Conservation (phyloP, 371 early-diverging fungal genomes). For the Mucor racemosus region DNA sequence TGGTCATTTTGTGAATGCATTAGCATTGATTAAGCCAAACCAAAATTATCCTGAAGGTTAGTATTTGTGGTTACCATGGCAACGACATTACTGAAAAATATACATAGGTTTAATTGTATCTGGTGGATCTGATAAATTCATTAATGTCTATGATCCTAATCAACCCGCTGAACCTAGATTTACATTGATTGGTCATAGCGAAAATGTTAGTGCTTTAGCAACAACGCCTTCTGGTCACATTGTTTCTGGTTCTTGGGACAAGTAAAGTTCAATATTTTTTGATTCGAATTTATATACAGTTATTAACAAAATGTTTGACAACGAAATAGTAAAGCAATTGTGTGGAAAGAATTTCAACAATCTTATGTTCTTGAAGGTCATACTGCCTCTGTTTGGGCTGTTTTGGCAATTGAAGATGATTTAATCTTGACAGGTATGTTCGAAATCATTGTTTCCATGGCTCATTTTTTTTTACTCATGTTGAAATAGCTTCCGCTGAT, state of each 20-base stretch:
- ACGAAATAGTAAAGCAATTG: slow-evolving; percentile 38
- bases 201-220: slow-evolving; percentile 85
- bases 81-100: not conserved
- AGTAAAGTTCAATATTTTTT: slow-evolving; percentile 51
- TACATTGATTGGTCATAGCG: slow-evolving; percentile 83
- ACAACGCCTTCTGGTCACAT: slow-evolving; percentile 69
- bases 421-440: slow-evolving; percentile 79
- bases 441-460: not conserved
- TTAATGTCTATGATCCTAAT: slow-evolving; percentile 78
- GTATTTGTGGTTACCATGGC: not conserved
- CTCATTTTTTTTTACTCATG: not conserved
- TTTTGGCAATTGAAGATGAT: slow-evolving; percentile 69
- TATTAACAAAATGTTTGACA: too few relatives aligned
- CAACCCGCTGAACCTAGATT: slow-evolving; percentile 63
- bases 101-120: slow-evolving; percentile 78
- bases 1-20: slow-evolving; percentile 80
- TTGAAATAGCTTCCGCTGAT: slow-evolving; percentile 85
- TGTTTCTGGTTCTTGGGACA: slow-evolving; percentile 97
- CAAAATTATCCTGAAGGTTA: slow-evolving; percentile 69
- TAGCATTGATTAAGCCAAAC: slow-evolving; percentile 68
- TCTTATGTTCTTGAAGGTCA: slow-evolving; percentile 81
- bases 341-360: slow-evolving; percentile 86
- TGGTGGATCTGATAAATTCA: slow-evolving; percentile 84
- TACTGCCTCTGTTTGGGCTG: slow-evolving; percentile 87
- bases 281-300: not conserved